Percentiles rank a stretch among this genome's conserved stretches.
Evolutionary conservation across 2,329 filamentous ascomycete species (phyloP).

Genomic region (Nothopassalora personata): DNA sequence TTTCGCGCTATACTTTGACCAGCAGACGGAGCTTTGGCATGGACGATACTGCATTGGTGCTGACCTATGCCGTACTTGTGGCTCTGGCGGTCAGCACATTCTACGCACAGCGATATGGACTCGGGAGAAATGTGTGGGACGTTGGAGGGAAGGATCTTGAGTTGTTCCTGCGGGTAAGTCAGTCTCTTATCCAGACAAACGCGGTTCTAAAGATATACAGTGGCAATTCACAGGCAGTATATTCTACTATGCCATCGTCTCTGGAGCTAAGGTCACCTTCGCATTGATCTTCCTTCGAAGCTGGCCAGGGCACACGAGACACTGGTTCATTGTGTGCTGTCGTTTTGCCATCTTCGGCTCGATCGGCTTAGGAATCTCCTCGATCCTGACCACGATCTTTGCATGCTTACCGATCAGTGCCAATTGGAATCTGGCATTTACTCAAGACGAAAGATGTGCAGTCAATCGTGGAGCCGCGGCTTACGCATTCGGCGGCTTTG

Average conservation of each 20-base stretch:
- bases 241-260: neutral
- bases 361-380: neutral
- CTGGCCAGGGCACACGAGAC: neutral
- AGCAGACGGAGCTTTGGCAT: neutral
- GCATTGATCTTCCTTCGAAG: neutral
- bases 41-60: neutral
- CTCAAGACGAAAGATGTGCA: neutral
- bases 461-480: neutral
- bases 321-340: neutral
- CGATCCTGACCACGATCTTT: neutral
- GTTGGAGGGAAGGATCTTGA: neutral
- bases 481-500: neutral
- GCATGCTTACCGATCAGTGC: neutral
- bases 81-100: neutral
- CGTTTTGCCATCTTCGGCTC: neutral
- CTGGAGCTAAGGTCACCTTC: neutral
- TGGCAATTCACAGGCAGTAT: neutral
- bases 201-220: neutral
- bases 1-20: neutral
- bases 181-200: neutral
- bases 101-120: neutral
- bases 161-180: neutral
- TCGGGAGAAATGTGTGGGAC: neutral
- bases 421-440: neutral
- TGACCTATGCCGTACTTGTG: neutral